phyloP scores from a whole-genome alignment of 2,329 filamentous ascomycete genomes.

The Diaporthe vexans region DNA sequence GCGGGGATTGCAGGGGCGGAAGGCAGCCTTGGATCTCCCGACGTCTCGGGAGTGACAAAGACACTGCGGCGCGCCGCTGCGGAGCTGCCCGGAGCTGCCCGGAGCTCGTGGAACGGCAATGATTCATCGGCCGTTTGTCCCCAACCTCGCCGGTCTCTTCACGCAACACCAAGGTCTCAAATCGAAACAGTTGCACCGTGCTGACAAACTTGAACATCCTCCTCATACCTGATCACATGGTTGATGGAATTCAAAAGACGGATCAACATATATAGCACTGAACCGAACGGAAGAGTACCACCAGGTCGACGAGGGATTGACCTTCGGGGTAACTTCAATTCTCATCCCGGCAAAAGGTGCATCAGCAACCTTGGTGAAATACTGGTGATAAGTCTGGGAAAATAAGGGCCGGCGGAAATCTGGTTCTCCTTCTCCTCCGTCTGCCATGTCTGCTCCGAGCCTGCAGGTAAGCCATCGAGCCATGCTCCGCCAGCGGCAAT shows the following conservation, averaged over 20 bases:
- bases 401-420: no score
- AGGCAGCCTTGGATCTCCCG: not conserved
- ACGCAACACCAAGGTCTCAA: not conserved
- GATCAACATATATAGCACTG: not conserved
- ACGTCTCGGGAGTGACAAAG: not conserved
- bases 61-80: no score
- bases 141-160: not conserved
- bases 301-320: no score
- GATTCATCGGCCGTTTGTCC: conserved; percentile 5
- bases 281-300: not conserved
- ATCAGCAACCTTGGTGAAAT: not conserved
- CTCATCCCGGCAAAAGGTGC: not conserved
- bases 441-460: not conserved
- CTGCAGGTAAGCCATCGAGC: conserved; percentile 11
- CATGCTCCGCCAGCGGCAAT: not conserved
- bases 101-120: not conserved
- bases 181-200: not conserved
- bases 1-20: no score
- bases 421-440: not conserved
- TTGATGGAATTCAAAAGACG: not conserved
- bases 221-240: not conserved
- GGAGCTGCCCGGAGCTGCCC: not conserved
- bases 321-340: no score
- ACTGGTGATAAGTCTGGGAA: not conserved
- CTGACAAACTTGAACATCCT: not conserved